Evolutionary conservation across 73 alveolate species (phyloP).

Genomic region (Paramecium sexaurelia): DNA sequence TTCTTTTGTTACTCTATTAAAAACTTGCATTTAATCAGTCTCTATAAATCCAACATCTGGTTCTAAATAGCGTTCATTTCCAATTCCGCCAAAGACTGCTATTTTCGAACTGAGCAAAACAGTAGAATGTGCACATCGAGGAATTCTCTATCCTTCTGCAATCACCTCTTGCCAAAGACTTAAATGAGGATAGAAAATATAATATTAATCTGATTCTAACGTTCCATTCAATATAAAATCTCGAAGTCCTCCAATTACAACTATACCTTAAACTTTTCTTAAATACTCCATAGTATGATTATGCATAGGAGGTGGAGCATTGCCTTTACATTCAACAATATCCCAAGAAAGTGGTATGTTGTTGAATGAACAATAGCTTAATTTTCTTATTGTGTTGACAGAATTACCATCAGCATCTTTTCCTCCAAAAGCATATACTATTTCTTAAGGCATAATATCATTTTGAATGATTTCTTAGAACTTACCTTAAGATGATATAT

Average conservation of each 20-base stretch:
- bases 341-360: constrained; percentile 3
- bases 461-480: neutral
- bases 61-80: constrained; percentile 20
- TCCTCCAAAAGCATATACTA: constrained; percentile 5
- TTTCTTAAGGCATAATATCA: neutral
- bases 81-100: constrained; percentile 43
- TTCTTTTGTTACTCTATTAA: neutral
- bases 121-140: constrained; percentile 15
- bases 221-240: neutral
- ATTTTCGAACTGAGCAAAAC: neutral
- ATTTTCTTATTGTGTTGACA: neutral
- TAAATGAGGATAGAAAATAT: neutral
- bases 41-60: constrained; percentile 37
- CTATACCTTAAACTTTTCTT: neutral
- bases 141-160: neutral
- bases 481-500: neutral
- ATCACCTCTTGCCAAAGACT: constrained; percentile 12
- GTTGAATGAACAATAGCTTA: neutral
- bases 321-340: neutral
- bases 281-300: neutral
- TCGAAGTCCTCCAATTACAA: neutral
- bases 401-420: constrained; percentile 26
- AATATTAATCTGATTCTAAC: neutral
- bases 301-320: neutral
- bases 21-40: constrained; percentile 15